phyloP scores from a whole-genome alignment of 805 yeast species.

The Cyberlindnera xylosilytica region DNA sequence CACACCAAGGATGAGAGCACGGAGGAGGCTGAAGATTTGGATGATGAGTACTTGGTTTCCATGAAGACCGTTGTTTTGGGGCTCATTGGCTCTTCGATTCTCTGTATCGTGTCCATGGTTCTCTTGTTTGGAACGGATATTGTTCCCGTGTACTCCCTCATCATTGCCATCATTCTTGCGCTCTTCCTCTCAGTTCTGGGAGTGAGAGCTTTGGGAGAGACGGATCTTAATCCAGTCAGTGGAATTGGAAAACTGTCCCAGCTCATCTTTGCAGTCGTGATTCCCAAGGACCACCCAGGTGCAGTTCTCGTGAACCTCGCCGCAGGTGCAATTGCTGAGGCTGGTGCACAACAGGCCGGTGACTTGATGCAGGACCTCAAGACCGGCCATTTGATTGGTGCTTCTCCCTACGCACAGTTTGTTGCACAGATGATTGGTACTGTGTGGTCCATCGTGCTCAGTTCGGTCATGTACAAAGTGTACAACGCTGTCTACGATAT shows the following conservation, averaged over 20 bases:
- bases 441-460: constrained; percentile 72
- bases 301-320: constrained; percentile 80
- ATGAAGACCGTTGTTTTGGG: constrained; percentile 53
- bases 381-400: constrained; percentile 89
- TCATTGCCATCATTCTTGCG: constrained; percentile 70
- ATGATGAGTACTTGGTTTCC: constrained; percentile 48
- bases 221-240: constrained; percentile 94
- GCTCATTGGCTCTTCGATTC: constrained; percentile 55
- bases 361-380: constrained; percentile 96
- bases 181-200: constrained; percentile 79
- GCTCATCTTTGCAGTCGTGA: constrained; percentile 74
- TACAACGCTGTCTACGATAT: constrained; percentile 82
- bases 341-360: constrained; percentile 99
- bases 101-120: constrained; percentile 65
- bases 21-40: constrained; percentile 27
- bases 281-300: constrained; percentile 75
- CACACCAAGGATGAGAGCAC: background rate
- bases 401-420: constrained; percentile 90
- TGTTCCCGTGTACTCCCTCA: constrained; percentile 68
- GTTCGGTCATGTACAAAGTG: constrained; percentile 77
- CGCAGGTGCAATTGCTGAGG: constrained; percentile 97
- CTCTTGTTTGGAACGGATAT: constrained; percentile 60
- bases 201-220: constrained; percentile 93
- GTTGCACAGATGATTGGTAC: constrained; percentile 89
- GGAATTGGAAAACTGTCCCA: constrained; percentile 96